Evolutionary conservation across 75 land plant genomes (phyloP), one percentile per base, ranked within the genome.

Genomic region (Cryptomeria japonica): DNA sequence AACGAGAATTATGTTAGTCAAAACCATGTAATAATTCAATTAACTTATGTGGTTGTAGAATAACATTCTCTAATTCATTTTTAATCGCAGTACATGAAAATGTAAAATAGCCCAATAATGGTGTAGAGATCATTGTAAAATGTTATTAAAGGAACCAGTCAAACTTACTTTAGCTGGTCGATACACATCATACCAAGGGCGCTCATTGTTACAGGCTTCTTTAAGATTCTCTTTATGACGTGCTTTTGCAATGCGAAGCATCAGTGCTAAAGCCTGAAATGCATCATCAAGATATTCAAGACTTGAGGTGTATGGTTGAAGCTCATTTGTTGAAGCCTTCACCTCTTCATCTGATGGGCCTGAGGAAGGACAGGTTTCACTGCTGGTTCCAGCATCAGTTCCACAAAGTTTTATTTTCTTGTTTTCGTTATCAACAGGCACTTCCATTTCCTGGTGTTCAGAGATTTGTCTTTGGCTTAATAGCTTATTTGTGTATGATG

Each of bases 191-290:
- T 87, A 80, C 90, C 90, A 89, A 55, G 90, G 72, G 53, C 89
- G 89, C 41, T 89, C 89, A 88, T 89, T 90, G 80, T 89, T 89
- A 38, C 89, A 88, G 51, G 89, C 90, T 75, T 89, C 90, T 90
- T 89, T 89, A 44, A 89, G 89, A 28, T 89, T 90, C 89, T 89
- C 90, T 76, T 89, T 89, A 51, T 89, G 90, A 19, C 89, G 89
- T 19, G 90, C 89, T 87, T 89, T 89, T 22, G 90, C 89, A 88
- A 89, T 87, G 32, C 89, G 90, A 14, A 89, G 89, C 90, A 89
- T 89, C 89, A 89, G 38, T 37, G 90, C 90, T 58, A 89, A 56
- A 37, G 88, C 89, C 75, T 89, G 90, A 55, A 89, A 89, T 49
- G 90, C 90, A 56, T 89, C 90, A 80, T 89, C 90, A 86, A 89